Percentiles rank a stretch among this genome's conserved stretches.
phyloP scores from a whole-genome alignment of 176 grass and related monocot species.

The maize (Zea mays) region Zm-B73-REFERENCE-NAM-5.0 NC_050103.1:166471001-166471500 shows the following conservation, averaged over 20 bases:
- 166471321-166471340: neutral
- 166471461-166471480: too few species aligned
- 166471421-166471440: too few species aligned
- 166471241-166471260: neutral
- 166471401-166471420: too few species aligned
- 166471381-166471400: too few species aligned
- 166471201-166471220: neutral
- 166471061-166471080: neutral
- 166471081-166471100: neutral
- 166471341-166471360: too few species aligned
- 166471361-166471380: too few species aligned
- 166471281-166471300: neutral
- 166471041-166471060: neutral
- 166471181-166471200: neutral
- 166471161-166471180: neutral
- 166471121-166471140: neutral
- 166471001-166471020: too few species aligned
- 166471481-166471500: too few species aligned
- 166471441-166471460: too few species aligned
- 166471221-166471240: neutral
- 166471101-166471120: neutral
- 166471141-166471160: too few species aligned
- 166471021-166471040: conserved; percentile 2
- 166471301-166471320: neutral
- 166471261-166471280: neutral